Conservation (phyloP, 2,329 filamentous ascomycete species). For the Colletotrichum kahawae region DNA sequence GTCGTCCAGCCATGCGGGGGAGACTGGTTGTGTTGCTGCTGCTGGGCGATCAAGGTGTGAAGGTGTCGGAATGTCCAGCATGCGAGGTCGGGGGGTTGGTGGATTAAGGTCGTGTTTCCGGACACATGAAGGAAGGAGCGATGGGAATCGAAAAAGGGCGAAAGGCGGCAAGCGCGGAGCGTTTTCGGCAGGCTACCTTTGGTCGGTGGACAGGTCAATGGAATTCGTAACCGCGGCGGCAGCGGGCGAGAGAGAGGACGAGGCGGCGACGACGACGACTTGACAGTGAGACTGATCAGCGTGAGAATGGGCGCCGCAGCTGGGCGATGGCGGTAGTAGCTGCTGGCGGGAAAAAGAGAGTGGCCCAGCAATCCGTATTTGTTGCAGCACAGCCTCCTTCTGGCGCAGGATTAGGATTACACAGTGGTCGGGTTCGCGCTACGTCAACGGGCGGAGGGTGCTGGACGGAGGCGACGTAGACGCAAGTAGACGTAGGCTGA, state of each 20-base stretch:
- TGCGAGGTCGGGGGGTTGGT: constrained; percentile 26
- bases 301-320: constrained; percentile 4
- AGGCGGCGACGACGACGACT: background rate
- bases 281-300: background rate
- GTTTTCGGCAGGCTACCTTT: background rate
- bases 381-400: constrained; percentile 32
- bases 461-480: background rate
- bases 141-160: constrained; percentile 5
- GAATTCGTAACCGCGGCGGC: background rate
- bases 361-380: constrained; percentile 23
- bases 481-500: background rate
- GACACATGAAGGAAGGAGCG: constrained; percentile 11
- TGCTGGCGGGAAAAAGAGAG: constrained; percentile 17
- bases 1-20: constrained; percentile 66
- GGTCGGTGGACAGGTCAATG: constrained; percentile 1
- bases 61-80: constrained; percentile 33
- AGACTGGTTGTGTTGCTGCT: constrained; percentile 36
- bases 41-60: constrained; percentile 26
- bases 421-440: constrained; percentile 13
- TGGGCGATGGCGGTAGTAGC: background rate
- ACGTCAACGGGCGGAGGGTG: constrained; percentile 18
- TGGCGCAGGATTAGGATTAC: constrained; percentile 26
- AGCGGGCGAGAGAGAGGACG: background rate
- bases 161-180: background rate
- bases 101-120: constrained; percentile 7